Evolutionary conservation across 1,284 basidiomycete genomes (phyloP).

Genomic region (Cronartium quercuum): DNA sequence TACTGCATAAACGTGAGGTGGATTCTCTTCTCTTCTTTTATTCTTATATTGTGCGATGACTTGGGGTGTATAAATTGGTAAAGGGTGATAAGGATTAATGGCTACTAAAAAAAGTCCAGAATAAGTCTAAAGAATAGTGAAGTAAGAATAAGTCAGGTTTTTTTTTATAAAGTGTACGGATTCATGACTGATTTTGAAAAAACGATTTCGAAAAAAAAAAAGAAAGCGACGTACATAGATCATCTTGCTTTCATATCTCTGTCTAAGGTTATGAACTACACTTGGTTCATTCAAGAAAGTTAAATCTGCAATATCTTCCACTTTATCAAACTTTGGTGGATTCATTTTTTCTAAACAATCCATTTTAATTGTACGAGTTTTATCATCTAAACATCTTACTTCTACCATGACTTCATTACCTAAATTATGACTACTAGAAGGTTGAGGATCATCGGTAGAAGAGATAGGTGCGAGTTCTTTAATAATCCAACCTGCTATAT

Average conservation of each 20-base stretch:
- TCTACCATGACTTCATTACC: constrained; percentile 69
- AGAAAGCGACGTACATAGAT: constrained; percentile 72
- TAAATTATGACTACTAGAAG: background rate
- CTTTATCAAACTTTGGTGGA: constrained; percentile 95
- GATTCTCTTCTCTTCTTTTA: constrained; percentile 85
- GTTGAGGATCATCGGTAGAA: background rate
- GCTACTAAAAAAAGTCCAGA: constrained; percentile 95
- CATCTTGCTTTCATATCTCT: constrained; percentile 82
- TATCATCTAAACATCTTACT: constrained; percentile 54
- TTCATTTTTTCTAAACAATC: constrained; percentile 55
- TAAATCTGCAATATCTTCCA: constrained; percentile 95
- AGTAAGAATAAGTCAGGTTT: background rate
- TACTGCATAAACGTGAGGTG: constrained; percentile 94
- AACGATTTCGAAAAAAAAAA: constrained; percentile 5
- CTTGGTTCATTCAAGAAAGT: constrained; percentile 98
- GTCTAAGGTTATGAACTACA: constrained; percentile 90
- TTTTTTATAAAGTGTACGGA: background rate
- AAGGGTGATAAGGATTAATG: constrained; percentile 89
- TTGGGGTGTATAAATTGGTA: constrained; percentile 74
- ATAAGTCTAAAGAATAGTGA: constrained; percentile 63
- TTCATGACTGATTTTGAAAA: constrained; percentile 1
- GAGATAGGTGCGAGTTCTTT: constrained; percentile 54
- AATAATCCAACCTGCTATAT: constrained; percentile 81
- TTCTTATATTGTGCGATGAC: constrained; percentile 85
- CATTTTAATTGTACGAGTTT: constrained; percentile 26